phyloP scores from a whole-genome alignment of 768 basidiomycete species.

The Flagelloscypha sp. region DNA sequence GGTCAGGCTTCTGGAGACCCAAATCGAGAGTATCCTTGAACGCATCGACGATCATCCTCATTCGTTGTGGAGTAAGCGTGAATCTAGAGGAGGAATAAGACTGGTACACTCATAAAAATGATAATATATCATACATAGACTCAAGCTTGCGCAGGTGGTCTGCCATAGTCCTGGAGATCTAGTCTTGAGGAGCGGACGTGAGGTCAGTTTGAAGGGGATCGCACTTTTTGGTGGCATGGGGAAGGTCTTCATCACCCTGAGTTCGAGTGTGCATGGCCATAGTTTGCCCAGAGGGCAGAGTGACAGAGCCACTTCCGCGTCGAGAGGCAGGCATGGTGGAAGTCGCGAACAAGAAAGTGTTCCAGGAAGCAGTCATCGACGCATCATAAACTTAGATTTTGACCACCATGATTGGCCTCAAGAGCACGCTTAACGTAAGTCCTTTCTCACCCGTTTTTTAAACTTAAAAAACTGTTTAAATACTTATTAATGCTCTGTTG shows the following conservation, averaged over 20 bases:
- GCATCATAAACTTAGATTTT: background rate
- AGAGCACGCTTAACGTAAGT: slow-evolving; percentile 79
- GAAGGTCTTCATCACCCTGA: slow-evolving; percentile 79
- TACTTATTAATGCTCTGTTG: slow-evolving; percentile 1
- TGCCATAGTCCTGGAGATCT: slow-evolving; percentile 67
- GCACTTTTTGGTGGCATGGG: slow-evolving; percentile 91
- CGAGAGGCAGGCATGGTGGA: slow-evolving; percentile 56
- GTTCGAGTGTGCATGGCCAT: slow-evolving; percentile 84
- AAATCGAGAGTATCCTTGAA: slow-evolving; percentile 88
- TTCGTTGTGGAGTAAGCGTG: slow-evolving; percentile 80
- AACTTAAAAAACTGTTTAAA: background rate
- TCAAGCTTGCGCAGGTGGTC: slow-evolving; percentile 92
- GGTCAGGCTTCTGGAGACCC: slow-evolving; percentile 73
- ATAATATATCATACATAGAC: slow-evolving; percentile 47
- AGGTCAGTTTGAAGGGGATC: slow-evolving; percentile 14
- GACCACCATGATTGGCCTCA: slow-evolving; percentile 83
- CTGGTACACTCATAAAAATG: slow-evolving; percentile 3
- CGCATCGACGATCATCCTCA: slow-evolving; percentile 95
- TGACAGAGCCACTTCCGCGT: slow-evolving; percentile 69
- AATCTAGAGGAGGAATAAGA: slow-evolving; percentile 38
- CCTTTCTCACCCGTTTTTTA: background rate
- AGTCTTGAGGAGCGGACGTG: slow-evolving; percentile 9
- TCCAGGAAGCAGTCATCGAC: no score
- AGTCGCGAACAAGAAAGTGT: no score
- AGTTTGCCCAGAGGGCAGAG: slow-evolving; percentile 66